Percentiles rank a stretch among this genome's conserved stretches.
These are phyloP conservation scores for Cytidiella melzeri DNA, from an alignment of 768 basidiomycete species.

Conservation along the genomic window DNA sequence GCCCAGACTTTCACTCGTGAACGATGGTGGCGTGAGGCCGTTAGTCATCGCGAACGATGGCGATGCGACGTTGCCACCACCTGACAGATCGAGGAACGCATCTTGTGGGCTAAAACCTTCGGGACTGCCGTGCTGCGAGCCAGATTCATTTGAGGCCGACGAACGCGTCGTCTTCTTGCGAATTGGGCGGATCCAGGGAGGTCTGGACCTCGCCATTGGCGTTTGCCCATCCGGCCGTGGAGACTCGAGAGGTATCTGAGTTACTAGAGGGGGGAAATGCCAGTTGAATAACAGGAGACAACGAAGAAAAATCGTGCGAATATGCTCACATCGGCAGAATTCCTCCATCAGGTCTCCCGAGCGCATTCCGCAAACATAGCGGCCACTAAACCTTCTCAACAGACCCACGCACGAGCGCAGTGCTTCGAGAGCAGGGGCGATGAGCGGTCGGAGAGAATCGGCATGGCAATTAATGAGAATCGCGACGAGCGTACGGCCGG, in stretches of 20 bases:
- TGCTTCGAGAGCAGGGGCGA: slow-evolving; percentile 78
- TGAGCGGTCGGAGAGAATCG: slow-evolving; percentile 68
- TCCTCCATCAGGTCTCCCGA: slow-evolving; percentile 94
- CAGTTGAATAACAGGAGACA: no score
- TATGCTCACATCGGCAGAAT: slow-evolving; percentile 81
- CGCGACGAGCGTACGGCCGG: slow-evolving; percentile 84
- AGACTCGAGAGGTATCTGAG: slow-evolving; percentile 79
- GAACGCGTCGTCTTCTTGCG: slow-evolving; percentile 65
- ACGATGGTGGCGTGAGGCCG: slow-evolving; percentile 10
- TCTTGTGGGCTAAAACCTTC: slow-evolving; percentile 58
- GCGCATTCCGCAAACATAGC: slow-evolving; percentile 87
- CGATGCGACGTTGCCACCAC: slow-evolving; percentile 10
- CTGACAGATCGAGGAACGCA: slow-evolving; percentile 48
- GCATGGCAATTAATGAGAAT: slow-evolving; percentile 83
- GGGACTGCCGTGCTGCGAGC: slow-evolving; percentile 44
- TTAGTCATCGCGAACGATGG: slow-evolving; percentile 7
- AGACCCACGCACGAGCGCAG: slow-evolving; percentile 84
- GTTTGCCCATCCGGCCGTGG: slow-evolving; percentile 43
- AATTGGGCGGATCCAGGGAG: slow-evolving; percentile 87
- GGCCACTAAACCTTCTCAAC: slow-evolving; percentile 81
- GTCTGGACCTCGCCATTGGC: slow-evolving; percentile 41
- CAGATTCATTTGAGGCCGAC: slow-evolving; percentile 23
- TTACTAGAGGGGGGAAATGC: slow-evolving; percentile 43
- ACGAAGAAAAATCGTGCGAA: not conserved
- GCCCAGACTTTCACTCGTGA: not conserved